A percentile compares a stretch with the other conserved stretches of the same genome.
Evolutionary conservation across 495 filamentous ascomycete species (phyloP).

Genomic region (Lasiosphaeriaceae sp.): DNA sequence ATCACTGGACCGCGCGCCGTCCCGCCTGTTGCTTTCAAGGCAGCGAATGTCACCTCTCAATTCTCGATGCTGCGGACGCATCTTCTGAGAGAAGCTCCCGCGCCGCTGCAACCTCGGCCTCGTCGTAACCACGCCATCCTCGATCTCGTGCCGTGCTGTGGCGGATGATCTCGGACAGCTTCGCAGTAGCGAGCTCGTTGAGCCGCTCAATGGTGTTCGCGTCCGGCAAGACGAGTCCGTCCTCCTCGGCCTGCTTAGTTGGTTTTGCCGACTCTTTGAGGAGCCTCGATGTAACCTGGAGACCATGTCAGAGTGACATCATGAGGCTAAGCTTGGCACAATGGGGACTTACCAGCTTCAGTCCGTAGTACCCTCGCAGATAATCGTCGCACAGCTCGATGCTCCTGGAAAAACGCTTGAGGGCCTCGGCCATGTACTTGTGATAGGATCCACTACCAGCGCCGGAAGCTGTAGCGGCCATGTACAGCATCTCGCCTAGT

Average conservation of each 20-base stretch:
- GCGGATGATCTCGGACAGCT: conserved; percentile 72
- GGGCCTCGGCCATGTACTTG: conserved; percentile 61
- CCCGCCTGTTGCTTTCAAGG: conserved; percentile 3
- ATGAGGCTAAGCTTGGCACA: neutral
- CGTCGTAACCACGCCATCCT: conserved; percentile 68
- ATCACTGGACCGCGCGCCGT: conserved; percentile 25
- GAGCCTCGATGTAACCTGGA: conserved; percentile 39
- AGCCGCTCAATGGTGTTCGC: conserved; percentile 59
- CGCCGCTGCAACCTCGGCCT: conserved; percentile 73
- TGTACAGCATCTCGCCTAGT: conserved; percentile 76
- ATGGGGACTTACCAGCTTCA: conserved; percentile 64
- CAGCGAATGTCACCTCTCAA: conserved; percentile 30
- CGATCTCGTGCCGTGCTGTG: conserved; percentile 53
- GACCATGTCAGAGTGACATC: conserved; percentile 12
- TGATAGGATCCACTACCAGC: conserved; percentile 34
- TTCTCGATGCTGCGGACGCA: conserved; percentile 19
- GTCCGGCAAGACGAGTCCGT: conserved; percentile 42
- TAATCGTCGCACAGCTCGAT: conserved; percentile 93
- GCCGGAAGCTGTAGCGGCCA: conserved; percentile 53
- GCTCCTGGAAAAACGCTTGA: conserved; percentile 81
- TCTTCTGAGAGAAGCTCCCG: conserved; percentile 60
- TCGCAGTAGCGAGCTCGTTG: conserved; percentile 66
- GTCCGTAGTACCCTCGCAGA: conserved; percentile 84
- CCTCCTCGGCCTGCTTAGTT: conserved; percentile 31
- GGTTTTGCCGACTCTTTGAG: conserved; percentile 31